A percentile compares a stretch with the other conserved stretches of the same genome.
Evolutionary conservation across 2,329 filamentous ascomycete species (phyloP).

Genomic region (Neoscytalidium dimidiatum): DNA sequence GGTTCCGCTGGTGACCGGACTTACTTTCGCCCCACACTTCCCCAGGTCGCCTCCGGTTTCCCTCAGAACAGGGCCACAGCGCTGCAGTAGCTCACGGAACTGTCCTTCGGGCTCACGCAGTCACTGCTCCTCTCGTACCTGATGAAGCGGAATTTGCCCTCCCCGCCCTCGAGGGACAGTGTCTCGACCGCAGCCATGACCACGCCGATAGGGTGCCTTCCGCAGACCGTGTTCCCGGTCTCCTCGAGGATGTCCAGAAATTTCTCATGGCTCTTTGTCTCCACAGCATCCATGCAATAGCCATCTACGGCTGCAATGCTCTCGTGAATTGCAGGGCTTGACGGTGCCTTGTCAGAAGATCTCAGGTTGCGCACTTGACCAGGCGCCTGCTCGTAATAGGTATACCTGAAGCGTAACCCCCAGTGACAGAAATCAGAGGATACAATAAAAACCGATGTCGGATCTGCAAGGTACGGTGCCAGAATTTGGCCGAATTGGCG

Average conservation of each 20-base stretch:
- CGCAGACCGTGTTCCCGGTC: slow-evolving; percentile 91
- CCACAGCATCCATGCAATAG: slow-evolving; percentile 80
- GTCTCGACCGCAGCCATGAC: slow-evolving; percentile 84
- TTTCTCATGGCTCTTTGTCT: slow-evolving; percentile 68
- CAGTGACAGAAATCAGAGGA: slow-evolving; percentile 98
- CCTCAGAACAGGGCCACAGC: slow-evolving; percentile 75
- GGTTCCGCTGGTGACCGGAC: neutral
- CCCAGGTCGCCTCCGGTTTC: neutral
- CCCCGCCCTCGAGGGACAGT: slow-evolving; percentile 43
- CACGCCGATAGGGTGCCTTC: slow-evolving; percentile 90
- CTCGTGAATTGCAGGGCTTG: slow-evolving; percentile 69
- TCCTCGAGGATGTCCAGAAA: slow-evolving; percentile 70
- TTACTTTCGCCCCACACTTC: slow-evolving; percentile 12
- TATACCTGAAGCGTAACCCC: slow-evolving; percentile 83
- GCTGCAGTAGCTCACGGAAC: slow-evolving; percentile 93
- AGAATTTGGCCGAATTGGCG: slow-evolving; percentile 69
- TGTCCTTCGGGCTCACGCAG: slow-evolving; percentile 67
- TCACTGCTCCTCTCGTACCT: slow-evolving; percentile 85
- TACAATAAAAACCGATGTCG: slow-evolving; percentile 78
- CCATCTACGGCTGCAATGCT: slow-evolving; percentile 81
- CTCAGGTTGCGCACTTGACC: slow-evolving; percentile 36
- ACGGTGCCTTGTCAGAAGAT: slow-evolving; percentile 33
- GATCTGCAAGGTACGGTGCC: slow-evolving; percentile 74
- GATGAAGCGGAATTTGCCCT: slow-evolving; percentile 72
- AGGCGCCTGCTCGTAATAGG: slow-evolving; percentile 66